Conservation (phyloP, 2,329 filamentous ascomycete species). For the Beauveria varroae region DNA sequence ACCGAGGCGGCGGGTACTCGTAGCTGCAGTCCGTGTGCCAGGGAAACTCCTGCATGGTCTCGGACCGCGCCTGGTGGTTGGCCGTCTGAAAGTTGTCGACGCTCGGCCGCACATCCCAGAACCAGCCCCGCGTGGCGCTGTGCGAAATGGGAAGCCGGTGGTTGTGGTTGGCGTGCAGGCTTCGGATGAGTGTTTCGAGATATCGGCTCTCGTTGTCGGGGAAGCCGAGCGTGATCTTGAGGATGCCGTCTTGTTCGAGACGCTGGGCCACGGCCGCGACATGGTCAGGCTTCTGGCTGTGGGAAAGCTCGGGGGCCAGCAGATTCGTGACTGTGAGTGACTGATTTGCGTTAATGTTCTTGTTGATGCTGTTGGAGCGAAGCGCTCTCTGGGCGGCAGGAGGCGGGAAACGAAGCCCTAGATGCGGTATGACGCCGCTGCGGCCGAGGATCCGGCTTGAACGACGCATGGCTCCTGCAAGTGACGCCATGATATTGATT, state of each 20-base stretch:
- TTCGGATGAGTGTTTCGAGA: slow-evolving; percentile 24
- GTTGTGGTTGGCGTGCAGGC: slow-evolving; percentile 24
- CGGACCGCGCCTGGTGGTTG: slow-evolving; percentile 28
- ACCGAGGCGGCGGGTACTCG: slow-evolving; percentile 28
- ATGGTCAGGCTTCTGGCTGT: not conserved
- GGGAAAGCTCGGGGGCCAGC: not conserved
- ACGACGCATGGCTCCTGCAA: not conserved
- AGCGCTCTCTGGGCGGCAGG: not conserved
- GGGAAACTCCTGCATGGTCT: slow-evolving; percentile 34
- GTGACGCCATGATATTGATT: not conserved
- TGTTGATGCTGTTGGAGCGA: not conserved
- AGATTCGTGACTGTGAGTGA: not conserved
- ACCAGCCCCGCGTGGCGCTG: slow-evolving; percentile 34
- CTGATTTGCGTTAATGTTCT: not conserved
- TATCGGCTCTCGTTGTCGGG: slow-evolving; percentile 26
- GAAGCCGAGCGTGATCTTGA: slow-evolving; percentile 29
- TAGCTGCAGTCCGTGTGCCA: slow-evolving; percentile 40
- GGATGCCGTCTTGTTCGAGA: slow-evolving; percentile 20
- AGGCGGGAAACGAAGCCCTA: not conserved
- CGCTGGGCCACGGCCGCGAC: not conserved
- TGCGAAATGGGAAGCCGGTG: slow-evolving; percentile 33
- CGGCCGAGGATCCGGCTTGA: not conserved
- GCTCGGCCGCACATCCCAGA: slow-evolving; percentile 34
- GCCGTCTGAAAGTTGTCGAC: slow-evolving; percentile 19
- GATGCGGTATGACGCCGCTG: not conserved